A percentile compares a stretch with the other conserved stretches of the same genome.
Evolutionary conservation across 305 asterid species (phyloP).

Genomic region (Stenogyne calaminthoides): DNA sequence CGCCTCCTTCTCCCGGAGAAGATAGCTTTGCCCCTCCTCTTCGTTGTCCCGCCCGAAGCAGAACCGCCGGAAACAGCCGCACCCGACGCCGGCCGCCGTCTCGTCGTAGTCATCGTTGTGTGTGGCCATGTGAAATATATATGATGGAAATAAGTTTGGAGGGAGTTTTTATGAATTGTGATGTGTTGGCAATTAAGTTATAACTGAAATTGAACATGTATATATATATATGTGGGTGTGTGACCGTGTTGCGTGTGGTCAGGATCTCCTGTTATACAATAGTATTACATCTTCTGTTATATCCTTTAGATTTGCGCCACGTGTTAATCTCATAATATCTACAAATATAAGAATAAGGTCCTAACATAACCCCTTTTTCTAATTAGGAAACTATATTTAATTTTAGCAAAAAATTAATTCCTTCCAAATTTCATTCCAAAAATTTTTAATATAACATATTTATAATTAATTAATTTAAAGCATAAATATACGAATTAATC

Average conservation of each 20-base stretch:
- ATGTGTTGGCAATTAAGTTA: not conserved
- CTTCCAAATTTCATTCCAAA: no score
- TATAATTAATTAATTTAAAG: no score
- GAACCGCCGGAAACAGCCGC: slow-evolving; percentile 44
- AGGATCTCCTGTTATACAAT: no score
- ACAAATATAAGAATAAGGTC: no score
- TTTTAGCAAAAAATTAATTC: no score
- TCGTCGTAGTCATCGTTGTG: not conserved
- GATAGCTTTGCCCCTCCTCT: slow-evolving; percentile 27
- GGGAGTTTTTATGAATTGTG: not conserved
- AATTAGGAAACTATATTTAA: no score
- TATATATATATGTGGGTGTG: not conserved
- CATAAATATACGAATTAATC: no score
- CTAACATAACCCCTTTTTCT: no score
- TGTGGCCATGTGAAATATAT: slow-evolving; percentile 8
- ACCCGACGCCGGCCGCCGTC: slow-evolving; percentile 7
- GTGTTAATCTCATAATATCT: no score
- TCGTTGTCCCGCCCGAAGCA: slow-evolving; percentile 32
- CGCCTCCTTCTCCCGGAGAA: slow-evolving; percentile 32
- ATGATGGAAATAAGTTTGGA: not conserved
- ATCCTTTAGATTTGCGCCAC: no score
- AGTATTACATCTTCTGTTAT: no score
- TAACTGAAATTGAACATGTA: not conserved
- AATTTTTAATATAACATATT: no score
- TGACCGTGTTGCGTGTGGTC: slow-evolving; percentile 23